Evolutionary conservation across 208 protist species (phyloP).

Genomic region (Leishmania amazonensis): DNA sequence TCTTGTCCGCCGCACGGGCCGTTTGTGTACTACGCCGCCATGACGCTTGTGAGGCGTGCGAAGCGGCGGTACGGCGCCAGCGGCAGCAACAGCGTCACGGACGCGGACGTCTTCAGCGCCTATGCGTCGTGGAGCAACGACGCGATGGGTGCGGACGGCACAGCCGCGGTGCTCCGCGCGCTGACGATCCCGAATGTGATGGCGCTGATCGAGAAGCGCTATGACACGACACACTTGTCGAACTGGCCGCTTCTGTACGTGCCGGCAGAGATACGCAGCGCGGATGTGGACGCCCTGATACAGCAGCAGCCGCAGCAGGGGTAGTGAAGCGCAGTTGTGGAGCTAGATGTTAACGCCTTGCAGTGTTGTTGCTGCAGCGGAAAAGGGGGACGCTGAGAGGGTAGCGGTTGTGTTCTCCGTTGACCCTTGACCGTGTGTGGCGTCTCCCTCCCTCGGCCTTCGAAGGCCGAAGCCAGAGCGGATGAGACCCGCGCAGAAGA

Average conservation of each 20-base stretch:
- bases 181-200: conserved; percentile 57
- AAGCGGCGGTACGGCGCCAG: conserved; percentile 18
- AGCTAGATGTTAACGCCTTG: not conserved
- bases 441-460: not conserved
- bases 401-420: not conserved
- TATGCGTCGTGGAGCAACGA: conserved; percentile 3
- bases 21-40: conserved; percentile 67
- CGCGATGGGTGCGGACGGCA: conserved; percentile 14
- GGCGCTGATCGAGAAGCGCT: conserved; percentile 62
- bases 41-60: conserved; percentile 72
- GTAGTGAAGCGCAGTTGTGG: not conserved
- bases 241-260: conserved; percentile 82
- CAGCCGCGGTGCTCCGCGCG: conserved; percentile 21
- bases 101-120: not conserved
- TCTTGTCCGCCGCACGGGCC: conserved; percentile 71
- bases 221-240: conserved; percentile 61
- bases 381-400: not conserved
- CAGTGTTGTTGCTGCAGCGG: not conserved
- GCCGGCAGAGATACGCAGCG: conserved; percentile 59
- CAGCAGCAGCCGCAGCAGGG: conserved; percentile 1
- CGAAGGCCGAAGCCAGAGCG: not conserved
- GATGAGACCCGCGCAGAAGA: not conserved
- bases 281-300: conserved; percentile 56
- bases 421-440: not conserved
- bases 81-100: conserved; percentile 2